Conservation (phyloP, 2,329 filamentous ascomycete genomes). For the Coleophoma cylindrospora region DNA sequence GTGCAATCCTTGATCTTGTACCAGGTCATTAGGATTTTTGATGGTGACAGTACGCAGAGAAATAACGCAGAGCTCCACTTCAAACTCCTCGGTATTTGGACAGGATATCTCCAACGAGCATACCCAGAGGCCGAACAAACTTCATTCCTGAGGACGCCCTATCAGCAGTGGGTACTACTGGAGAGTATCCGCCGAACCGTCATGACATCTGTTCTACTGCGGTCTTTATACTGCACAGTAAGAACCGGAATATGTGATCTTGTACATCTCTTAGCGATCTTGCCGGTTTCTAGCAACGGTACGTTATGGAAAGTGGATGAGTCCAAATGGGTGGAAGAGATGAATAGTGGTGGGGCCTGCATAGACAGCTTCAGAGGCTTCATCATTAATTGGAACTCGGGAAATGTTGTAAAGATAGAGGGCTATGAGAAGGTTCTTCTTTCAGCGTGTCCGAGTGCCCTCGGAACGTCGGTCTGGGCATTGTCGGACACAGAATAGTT, state of each 20-base stretch:
- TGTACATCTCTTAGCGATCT: constrained; percentile 5
- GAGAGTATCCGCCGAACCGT: constrained; percentile 27
- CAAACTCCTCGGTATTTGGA: constrained; percentile 20
- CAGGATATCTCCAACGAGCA: constrained; percentile 9
- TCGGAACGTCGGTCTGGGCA: neutral
- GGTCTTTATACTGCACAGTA: constrained; percentile 6
- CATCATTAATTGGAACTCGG: constrained; percentile 3
- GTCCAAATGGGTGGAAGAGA: neutral
- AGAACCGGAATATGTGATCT: constrained; percentile 10
- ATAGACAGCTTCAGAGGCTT: constrained; percentile 6
- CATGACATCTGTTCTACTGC: constrained; percentile 13
- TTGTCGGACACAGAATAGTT: too few relatives aligned
- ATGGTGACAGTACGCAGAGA: constrained; percentile 19
- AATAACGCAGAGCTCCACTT: constrained; percentile 19
- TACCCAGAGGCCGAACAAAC: constrained; percentile 2
- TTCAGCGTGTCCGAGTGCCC: neutral
- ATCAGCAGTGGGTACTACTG: constrained; percentile 24
- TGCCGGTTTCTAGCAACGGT: constrained; percentile 8
- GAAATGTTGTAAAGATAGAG: neutral
- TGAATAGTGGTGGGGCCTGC: neutral
- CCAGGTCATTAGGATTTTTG: constrained; percentile 24
- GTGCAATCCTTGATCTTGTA: constrained; percentile 22
- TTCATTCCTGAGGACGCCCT: neutral
- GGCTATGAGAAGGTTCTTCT: neutral
- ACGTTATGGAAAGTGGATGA: constrained; percentile 6